These are phyloP conservation scores for Angomonas ambiguus DNA, from an alignment of 208 protist genomes.

Conservation along the genomic window DNA sequence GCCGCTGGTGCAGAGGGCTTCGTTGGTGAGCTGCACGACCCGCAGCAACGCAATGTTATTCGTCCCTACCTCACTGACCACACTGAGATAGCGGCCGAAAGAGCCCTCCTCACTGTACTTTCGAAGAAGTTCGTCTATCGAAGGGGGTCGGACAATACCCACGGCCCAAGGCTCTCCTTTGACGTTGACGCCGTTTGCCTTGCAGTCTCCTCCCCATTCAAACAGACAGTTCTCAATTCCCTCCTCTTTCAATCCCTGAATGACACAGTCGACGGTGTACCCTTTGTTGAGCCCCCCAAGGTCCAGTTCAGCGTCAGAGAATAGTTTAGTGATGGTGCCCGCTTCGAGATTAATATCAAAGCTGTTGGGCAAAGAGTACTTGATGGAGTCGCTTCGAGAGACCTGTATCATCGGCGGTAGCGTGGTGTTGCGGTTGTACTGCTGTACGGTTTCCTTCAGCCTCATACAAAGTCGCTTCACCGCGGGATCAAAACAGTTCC, in stretches of 20 bases:
- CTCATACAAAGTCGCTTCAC: constrained; percentile 22
- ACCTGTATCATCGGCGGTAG: not conserved
- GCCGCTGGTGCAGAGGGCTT: constrained; percentile 55
- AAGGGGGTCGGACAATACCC: constrained; percentile 46
- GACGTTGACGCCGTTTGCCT: constrained; percentile 41
- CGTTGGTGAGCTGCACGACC: constrained; percentile 48
- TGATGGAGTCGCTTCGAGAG: constrained; percentile 16
- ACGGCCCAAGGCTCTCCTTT: constrained; percentile 33
- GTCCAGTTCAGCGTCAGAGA: constrained; percentile 45
- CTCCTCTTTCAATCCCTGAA: constrained; percentile 34
- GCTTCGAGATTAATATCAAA: constrained; percentile 43
- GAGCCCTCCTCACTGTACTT: constrained; percentile 17
- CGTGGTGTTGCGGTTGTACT: not conserved
- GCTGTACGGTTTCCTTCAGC: constrained; percentile 27
- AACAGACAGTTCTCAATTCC: constrained; percentile 50
- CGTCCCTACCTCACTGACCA: not conserved
- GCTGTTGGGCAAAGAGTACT: constrained; percentile 37
- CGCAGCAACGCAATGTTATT: constrained; percentile 19
- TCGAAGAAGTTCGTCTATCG: constrained; percentile 31
- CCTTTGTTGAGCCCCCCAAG: constrained; percentile 61
- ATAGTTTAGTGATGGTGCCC: constrained; percentile 36
- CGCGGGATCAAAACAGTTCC: constrained; percentile 50
- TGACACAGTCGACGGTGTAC: constrained; percentile 51
- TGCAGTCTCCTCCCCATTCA: constrained; percentile 61
- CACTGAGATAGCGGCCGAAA: not conserved